Evolutionary conservation across 768 basidiomycete species (phyloP), one percentile per base, ranked within the genome.

Genomic region (Amyloporia xantha): DNA sequence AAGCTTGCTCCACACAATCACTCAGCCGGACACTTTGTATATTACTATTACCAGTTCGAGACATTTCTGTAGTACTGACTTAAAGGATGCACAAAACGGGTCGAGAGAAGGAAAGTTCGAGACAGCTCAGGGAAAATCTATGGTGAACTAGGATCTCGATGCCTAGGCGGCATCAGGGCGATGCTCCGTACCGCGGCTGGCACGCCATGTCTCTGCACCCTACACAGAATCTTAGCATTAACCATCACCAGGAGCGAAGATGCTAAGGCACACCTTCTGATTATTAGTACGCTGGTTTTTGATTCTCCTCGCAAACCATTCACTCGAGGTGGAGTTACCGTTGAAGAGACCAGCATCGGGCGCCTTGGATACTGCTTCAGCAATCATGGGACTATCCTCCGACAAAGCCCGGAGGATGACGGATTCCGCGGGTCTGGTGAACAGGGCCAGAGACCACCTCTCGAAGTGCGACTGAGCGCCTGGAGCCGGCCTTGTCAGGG

Each of bases 371-470:
- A 66, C 66, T 5, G 73, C 68, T 1, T 72, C 68, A 0, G 77
- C 74, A 15, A 85, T 74, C 1, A 75, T 48, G 0, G 68, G 54
- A 48, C 82, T 84, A 5, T 76, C 68, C 23, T 79, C 72, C 0
- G 69, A 63, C 5, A 84, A 63, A 2, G 82, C 74, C 6, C 70
- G 72, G 5, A 85, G 73, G 1, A 71, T 49, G 28, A 73, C 66
- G 2, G 70, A 69, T 57, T 82, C 73, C 5, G 74, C 76, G 0
- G 83, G 83, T n/a, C 85, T 71, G 0, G 75, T 79, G 65, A 86
- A 85, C 63, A 76, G 86, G 0, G 82, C 83, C 9, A 85, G 64
- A 4, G 84, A 86, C 76, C 79, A 85, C 9, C 84, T 72, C 26
- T 76, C 76, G 25, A 70, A 61, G 6, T 67, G 60, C 1, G 66